phyloP scores from a whole-genome alignment of 2,329 filamentous ascomycete species.

The Colletotrichum sp. region DNA sequence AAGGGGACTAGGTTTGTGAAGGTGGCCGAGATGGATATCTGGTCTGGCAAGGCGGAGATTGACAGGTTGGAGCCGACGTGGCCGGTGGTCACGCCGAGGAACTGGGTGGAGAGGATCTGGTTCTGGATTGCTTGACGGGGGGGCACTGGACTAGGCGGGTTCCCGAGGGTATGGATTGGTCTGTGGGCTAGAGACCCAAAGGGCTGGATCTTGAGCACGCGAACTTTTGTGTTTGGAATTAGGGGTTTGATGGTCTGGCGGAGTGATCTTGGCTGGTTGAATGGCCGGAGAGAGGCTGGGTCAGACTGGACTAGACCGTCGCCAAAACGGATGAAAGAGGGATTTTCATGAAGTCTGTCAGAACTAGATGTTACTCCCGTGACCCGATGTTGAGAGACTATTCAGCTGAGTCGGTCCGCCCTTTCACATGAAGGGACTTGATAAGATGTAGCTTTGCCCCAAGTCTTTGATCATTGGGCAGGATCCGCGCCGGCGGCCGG shows the following conservation, averaged over 20 bases:
- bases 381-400: neutral
- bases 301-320: neutral
- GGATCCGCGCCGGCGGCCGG: neutral
- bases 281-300: constrained; percentile 23
- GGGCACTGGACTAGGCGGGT: neutral
- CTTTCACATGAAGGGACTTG: neutral
- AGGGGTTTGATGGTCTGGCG: too few relatives aligned
- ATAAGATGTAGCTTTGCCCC: neutral
- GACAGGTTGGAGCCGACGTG: constrained; percentile 41
- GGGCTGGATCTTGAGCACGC: neutral
- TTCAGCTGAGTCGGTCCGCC: neutral
- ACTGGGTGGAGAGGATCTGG: constrained; percentile 44
- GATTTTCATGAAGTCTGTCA: neutral
- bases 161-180: neutral
- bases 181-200: neutral
- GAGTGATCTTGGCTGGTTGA: neutral
- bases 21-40: constrained; percentile 42
- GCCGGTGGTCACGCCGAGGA: constrained; percentile 38
- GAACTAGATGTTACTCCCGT: neutral
- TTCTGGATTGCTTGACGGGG: constrained; percentile 42
- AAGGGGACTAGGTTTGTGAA: constrained; percentile 60
- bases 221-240: neutral
- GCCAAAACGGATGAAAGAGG: neutral
- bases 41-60: constrained; percentile 45
- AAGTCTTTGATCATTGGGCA: neutral